Evolutionary conservation across 306 rosid species (phyloP).

Genomic region (Cicer yamashitae): DNA sequence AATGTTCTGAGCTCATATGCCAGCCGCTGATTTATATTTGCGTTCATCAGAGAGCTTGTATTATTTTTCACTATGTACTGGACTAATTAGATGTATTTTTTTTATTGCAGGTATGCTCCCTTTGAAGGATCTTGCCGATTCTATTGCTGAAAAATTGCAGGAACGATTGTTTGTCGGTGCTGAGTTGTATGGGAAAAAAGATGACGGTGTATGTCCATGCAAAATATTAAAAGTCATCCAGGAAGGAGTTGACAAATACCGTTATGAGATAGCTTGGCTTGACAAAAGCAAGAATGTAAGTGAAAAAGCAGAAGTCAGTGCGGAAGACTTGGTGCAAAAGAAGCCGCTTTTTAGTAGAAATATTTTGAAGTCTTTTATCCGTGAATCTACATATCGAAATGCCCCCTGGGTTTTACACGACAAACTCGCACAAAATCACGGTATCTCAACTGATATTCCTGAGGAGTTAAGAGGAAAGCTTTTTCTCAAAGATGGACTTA

Average conservation of each 20-base stretch:
- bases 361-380: slow-evolving; percentile 80
- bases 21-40: slow-evolving; percentile 9
- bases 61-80: slow-evolving; percentile 23
- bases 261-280: slow-evolving; percentile 82
- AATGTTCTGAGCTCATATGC: slow-evolving; percentile 8
- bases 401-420: slow-evolving; percentile 92
- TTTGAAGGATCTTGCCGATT: slow-evolving; percentile 83
- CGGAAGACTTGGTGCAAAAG: slow-evolving; percentile 72
- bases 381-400: slow-evolving; percentile 89
- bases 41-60: slow-evolving; percentile 12
- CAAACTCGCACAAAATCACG: slow-evolving; percentile 73
- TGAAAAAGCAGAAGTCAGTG: slow-evolving; percentile 53
- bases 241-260: slow-evolving; percentile 51
- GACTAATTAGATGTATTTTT: slow-evolving; percentile 35
- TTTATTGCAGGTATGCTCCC: slow-evolving; percentile 74
- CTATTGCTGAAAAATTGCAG: slow-evolving; percentile 73
- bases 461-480: slow-evolving; percentile 64
- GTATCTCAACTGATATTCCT: slow-evolving; percentile 77
- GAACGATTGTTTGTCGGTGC: slow-evolving; percentile 70
- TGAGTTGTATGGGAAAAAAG: slow-evolving; percentile 77
- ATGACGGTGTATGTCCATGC: slow-evolving; percentile 61
- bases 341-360: slow-evolving; percentile 81
- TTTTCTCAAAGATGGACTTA: slow-evolving; percentile 69
- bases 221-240: slow-evolving; percentile 65
- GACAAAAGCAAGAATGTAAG: slow-evolving; percentile 68